Base-by-base conservation (phyloP, 805 yeast species). In the Komagataella phaffii region DNA sequence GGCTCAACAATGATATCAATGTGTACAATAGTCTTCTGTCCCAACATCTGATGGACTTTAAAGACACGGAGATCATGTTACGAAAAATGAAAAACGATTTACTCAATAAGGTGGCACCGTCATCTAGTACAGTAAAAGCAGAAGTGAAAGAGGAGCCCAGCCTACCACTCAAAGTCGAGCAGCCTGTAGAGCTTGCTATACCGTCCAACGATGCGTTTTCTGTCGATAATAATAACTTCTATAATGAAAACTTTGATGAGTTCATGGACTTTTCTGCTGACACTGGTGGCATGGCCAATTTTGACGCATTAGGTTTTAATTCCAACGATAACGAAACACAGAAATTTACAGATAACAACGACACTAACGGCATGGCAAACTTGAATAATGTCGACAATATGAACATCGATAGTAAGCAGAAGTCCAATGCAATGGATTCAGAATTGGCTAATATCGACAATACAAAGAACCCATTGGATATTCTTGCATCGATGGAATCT, bases 1-100 rank as follows among this genome's bases (percentile, higher is more conserved):
- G 54, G 18, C 54, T 66, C 17, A 53, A 56, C 10, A 50, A 46
- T 7, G 69, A 66, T 50, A 59, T 61, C 17, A 58, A 58, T 10
- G 54, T 49, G 7, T 66, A 64, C 52, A 63, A 64, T 52, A 59
- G 57, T 50, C 60, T 64, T 1, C 48, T 66, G 44, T 66, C 64
- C 50, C 63, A 60, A 23, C 58, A 57, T 49, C 55, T 53, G 12
- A 36, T 64, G 48, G 67, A 66, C 50, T 51, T 65, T 49, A 57
- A 51, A 18, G 65, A 62, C 43, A 57, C 68, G 3, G 65, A 59
- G 47, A 57, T 59, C 49, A 60, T 61, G 8, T 52, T 66, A 24
- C 53, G 55, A 18, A 57, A 58, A 50, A 30, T 65, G 50, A 63
- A 63, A 51, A 58, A 58, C n/a, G 63, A 59, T 49, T 36, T 59